Percentiles rank a stretch among this genome's conserved stretches.
Conservation (phyloP, 805 yeast species). For the Yamadazyma sp. region DNA sequence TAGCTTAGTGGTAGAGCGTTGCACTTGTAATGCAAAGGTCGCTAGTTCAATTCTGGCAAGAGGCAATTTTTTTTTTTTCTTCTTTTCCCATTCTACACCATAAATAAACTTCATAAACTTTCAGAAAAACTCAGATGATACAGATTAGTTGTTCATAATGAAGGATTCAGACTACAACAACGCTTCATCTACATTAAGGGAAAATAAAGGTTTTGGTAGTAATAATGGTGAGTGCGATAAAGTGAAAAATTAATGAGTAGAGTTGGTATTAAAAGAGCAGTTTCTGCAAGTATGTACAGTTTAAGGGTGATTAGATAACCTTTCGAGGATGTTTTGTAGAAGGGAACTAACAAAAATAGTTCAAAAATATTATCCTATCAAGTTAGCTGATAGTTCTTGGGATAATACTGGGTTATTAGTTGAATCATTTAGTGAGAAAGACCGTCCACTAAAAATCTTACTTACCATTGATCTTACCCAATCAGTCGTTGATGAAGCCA, state of each 20-base stretch:
- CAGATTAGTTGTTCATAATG: too few species aligned
- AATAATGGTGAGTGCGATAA: too few species aligned
- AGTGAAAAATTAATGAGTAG: slow-evolving; percentile 60
- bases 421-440: slow-evolving; percentile 43
- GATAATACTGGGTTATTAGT: slow-evolving; percentile 92
- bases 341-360: slow-evolving; percentile 43
- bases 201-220: too few species aligned
- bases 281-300: slow-evolving; percentile 12
- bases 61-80: slow-evolving; percentile 8
- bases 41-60: slow-evolving; percentile 89
- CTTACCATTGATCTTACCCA: slow-evolving; percentile 84
- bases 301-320: too few species aligned
- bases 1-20: slow-evolving; percentile 99
- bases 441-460: slow-evolving; percentile 31
- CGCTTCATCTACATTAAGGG: too few species aligned
- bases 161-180: too few species aligned
- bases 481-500: slow-evolving; percentile 82
- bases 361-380: slow-evolving; percentile 75
- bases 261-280: slow-evolving; percentile 31
- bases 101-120: too few species aligned
- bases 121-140: too few species aligned
- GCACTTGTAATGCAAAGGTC: slow-evolving; percentile 99
- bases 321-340: too few species aligned
- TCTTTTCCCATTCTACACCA: too few species aligned
- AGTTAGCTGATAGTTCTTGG: slow-evolving; percentile 85